These are phyloP conservation scores for Prunus mongolica DNA, from an alignment of 306 rosid genomes.

Conservation along the genomic window DNA sequence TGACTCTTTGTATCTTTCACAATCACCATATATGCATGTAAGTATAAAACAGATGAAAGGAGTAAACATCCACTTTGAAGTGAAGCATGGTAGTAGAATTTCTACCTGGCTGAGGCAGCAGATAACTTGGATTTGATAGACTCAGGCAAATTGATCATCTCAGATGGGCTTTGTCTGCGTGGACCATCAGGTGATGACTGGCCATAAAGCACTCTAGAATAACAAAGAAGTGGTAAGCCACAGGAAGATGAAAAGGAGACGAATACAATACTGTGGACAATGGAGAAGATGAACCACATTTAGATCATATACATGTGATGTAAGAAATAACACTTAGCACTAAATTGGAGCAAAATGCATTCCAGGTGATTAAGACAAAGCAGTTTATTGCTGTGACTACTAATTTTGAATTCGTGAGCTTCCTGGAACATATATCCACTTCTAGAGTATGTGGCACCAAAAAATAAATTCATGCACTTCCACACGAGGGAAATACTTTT, in stretches of 20 bases:
- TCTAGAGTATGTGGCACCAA: neutral
- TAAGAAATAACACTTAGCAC: neutral
- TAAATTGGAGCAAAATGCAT: neutral
- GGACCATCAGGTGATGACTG: slow-evolving; percentile 44
- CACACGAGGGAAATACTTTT: neutral
- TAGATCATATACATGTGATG: neutral
- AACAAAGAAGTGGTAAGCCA: slow-evolving; percentile 7
- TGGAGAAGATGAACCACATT: neutral
- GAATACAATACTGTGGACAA: neutral
- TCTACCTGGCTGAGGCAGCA: slow-evolving; percentile 88
- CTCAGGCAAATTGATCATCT: slow-evolving; percentile 54
- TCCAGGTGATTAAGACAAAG: neutral
- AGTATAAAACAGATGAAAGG: slow-evolving; percentile 6
- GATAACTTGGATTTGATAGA: slow-evolving; percentile 75
- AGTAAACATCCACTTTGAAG: neutral
- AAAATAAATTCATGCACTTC: neutral
- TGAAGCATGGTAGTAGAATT: slow-evolving; percentile 1
- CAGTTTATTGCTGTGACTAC: neutral
- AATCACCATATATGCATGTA: neutral
- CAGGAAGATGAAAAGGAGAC: neutral
- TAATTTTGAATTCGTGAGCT: neutral
- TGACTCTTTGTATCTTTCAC: slow-evolving; percentile 78
- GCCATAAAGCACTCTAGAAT: slow-evolving; percentile 44
- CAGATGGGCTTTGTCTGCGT: slow-evolving; percentile 46
- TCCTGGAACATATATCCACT: neutral